A percentile compares a stretch with the other conserved stretches of the same genome.
Conservation (phyloP, 2,329 filamentous ascomycete species). For the Cadophora malorum region DNA sequence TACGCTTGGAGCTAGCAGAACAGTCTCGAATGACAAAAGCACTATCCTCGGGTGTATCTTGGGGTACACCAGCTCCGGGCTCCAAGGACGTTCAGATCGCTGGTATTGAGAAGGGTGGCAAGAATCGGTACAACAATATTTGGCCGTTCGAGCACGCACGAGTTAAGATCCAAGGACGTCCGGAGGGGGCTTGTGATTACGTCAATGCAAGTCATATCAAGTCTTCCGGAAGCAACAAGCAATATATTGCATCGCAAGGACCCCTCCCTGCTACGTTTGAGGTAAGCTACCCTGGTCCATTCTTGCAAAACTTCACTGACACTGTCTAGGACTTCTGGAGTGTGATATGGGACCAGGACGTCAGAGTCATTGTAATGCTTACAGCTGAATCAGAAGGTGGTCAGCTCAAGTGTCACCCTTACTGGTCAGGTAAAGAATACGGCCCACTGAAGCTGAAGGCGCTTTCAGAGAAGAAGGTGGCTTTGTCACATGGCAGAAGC, state of each 20-base stretch:
- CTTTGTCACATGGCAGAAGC: conserved; percentile 66
- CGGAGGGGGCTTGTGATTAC: conserved; percentile 81
- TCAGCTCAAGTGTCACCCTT: conserved; percentile 92
- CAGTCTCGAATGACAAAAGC: conserved; percentile 92
- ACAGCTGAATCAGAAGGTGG: conserved; percentile 94
- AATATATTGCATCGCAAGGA: conserved; percentile 94
- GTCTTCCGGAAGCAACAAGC: conserved; percentile 81
- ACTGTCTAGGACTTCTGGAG: conserved; percentile 88
- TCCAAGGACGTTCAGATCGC: conserved; percentile 70
- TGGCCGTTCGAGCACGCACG: conserved; percentile 94
- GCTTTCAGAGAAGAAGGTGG: conserved; percentile 83
- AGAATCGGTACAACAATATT: conserved; percentile 98
- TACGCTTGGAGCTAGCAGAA: conserved; percentile 83
- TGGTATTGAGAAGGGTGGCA: conserved; percentile 91
- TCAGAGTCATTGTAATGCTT: conserved; percentile 93
- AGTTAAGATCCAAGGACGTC: conserved; percentile 76
- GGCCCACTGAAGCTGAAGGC: conserved; percentile 77
- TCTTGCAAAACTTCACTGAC: conserved; percentile 30
- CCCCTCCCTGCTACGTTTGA: conserved; percentile 91
- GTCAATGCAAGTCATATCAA: conserved; percentile 92
- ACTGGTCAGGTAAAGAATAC: conserved; percentile 84
- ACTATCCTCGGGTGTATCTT: conserved; percentile 64
- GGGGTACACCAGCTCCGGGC: conserved; percentile 51
- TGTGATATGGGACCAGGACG: conserved; percentile 95
- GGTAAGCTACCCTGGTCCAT: conserved; percentile 56